phyloP scores from a whole-genome alignment of 441 rosid genomes.

The Pelargonium citronellum region DNA sequence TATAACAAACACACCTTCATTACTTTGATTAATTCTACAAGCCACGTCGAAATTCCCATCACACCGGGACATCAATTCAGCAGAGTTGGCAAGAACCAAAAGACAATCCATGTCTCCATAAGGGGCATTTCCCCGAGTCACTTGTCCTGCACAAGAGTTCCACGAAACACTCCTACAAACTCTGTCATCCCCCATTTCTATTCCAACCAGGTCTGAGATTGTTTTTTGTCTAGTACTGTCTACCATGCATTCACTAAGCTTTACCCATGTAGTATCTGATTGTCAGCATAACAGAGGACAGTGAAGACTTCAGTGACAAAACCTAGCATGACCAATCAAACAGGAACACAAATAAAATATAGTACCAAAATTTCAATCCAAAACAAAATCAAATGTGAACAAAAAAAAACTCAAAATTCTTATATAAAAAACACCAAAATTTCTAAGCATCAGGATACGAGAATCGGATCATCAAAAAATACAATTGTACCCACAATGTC shows the following conservation, averaged over 20 bases:
- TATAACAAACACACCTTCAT: not conserved
- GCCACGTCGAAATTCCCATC: not conserved
- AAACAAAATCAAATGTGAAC: not conserved
- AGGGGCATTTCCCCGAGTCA: not conserved
- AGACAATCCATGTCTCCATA: constrained; percentile 2
- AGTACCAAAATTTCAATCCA: not conserved
- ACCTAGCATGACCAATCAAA: constrained; percentile 1
- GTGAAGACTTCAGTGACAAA: not conserved
- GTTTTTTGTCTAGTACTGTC: not conserved
- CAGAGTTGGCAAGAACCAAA: constrained; percentile 6
- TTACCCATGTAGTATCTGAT: not conserved
- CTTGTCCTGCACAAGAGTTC: not conserved
- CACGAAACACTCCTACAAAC: not conserved
- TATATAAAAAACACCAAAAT: no score
- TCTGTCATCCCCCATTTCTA: constrained; percentile 3
- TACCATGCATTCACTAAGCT: not conserved
- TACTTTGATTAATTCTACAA: not conserved
- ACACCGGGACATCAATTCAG: constrained; percentile 5
- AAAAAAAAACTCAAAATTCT: not conserved
- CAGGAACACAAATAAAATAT: not conserved
- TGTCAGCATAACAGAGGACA: not conserved
- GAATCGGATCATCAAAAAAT: not conserved
- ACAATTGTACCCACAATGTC: not conserved
- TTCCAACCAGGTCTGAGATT: not conserved
- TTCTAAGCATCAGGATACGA: not conserved